Evolutionary conservation across 176 grass and related monocot genomes (phyloP), one percentile per base, ranked within the genome.

Genomic region (Carex pumila): DNA sequence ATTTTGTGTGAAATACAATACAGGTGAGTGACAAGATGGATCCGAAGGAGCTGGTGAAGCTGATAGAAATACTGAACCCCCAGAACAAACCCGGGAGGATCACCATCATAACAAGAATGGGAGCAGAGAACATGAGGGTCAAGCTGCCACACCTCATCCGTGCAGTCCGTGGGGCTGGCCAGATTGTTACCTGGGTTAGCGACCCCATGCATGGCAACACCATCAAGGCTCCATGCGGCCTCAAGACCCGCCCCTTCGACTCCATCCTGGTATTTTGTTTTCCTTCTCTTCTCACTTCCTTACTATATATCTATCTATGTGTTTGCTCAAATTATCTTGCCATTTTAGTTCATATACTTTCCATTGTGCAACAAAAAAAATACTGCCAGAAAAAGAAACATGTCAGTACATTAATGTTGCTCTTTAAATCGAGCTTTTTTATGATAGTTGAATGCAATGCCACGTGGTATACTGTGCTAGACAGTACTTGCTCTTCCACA

Each of bases 141-240:
- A 98, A 98, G 83, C 80, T 98, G 68, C 95, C 95, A 41, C 95
- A 94, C 73, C 92, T 98, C 39, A 98, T 98, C 61, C 87, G 96
- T 32, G 96, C 93, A 60, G 93, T 95, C 45, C 93, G 96, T 34
- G 82, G 47, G 5, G 85, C 96, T 65, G 96, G 96, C 59, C 93
- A 87, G 86, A 90, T 95, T 53, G 93, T 95, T 57, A 95, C 96
- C 54, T 98, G 96, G 96, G 92, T 95, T 72, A 91, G 90, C 12
- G 96, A 98, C 80, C 96, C 96, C 34, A 98, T 98, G 95, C 95
- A 98, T 43, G 95, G 95, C 47, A 94, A 98, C 90, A 97, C 94
- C 36, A 97, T 97, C 70, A 97, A 97, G 84, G 94, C 94, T 11
- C 94, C 94, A 32, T 97, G 94, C 77, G 92, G 94, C 39, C 86